Evolutionary conservation across 495 filamentous ascomycete genomes (phyloP), one percentile per base, ranked within the genome.

Genomic region (Aspergillus baeticus): DNA sequence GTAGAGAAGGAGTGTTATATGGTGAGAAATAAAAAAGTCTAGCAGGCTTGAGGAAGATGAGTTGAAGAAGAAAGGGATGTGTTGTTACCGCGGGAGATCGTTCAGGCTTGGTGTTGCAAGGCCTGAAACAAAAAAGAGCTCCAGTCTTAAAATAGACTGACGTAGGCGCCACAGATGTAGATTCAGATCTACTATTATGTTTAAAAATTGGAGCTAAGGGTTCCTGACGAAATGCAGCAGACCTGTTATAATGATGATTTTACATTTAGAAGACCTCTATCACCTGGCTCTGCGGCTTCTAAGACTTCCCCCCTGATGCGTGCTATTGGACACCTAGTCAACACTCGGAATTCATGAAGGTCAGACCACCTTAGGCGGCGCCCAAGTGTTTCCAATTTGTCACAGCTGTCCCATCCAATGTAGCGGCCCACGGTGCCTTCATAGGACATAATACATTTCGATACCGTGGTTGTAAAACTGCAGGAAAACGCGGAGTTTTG

Each of bases 71-170:
- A 56, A 63, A 54, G 55, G 63, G 63, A 51, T 15, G 46, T 55
- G 57, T 58, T 65, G 53, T 60, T 62, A 51, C 43, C 36, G 55
- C 39, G 38, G 54, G 53, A 42, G 39, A 42, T 59, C 48, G 47
- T 36, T 44, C 26, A 8, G 15, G 26, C 35, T 55, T 61, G n/a
- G 35, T 54, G 20, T 33, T 64, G 52, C 38, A 46, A 58, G 57
- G 51, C 50, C 63, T 62, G 60, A 63, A 66, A 63, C 60, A 63
- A 60, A 63, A 59, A 60, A 54, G 35, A 41, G 23, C 54, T 26
- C 22, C 15, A 26, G 38, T 38, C 13, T 50, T 57, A 57, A 35
- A 55, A 55, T 44, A 46, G 50, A 59, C 57, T 66, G 63, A 66
- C 57, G 60, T 66, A 63, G 59, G 22, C 15, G 43, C 26, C 21